A percentile compares a stretch with the other conserved stretches of the same genome.
Evolutionary conservation across 2,329 filamentous ascomycete species (phyloP).

Genomic region (Penicillium sp.): DNA sequence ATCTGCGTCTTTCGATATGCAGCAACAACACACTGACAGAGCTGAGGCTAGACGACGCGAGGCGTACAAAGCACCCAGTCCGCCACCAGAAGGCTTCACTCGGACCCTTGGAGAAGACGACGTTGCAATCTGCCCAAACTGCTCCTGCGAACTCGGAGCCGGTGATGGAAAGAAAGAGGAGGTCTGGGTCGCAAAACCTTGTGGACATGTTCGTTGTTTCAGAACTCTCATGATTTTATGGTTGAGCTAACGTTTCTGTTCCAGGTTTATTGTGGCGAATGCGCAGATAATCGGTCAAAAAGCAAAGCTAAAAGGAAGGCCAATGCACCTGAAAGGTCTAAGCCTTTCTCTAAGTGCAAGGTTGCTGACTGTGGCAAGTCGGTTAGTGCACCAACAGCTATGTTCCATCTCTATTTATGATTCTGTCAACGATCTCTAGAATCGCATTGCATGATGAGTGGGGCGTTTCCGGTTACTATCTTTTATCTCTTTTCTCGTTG

Average conservation of each 20-base stretch:
- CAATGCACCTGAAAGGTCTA: conserved; percentile 27
- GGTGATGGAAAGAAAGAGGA: conserved; percentile 72
- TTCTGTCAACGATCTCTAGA: conserved; percentile 1
- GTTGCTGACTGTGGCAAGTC: conserved; percentile 43
- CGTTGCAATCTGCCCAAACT: conserved; percentile 80
- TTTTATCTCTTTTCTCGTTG: conserved; percentile 11
- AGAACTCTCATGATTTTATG: not conserved
- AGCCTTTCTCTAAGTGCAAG: conserved; percentile 46
- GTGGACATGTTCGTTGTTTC: conserved; percentile 74
- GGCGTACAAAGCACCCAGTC: conserved; percentile 62
- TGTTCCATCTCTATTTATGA: conserved; percentile 52
- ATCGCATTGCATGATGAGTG: conserved; percentile 17
- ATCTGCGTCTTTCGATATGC: conserved; percentile 10
- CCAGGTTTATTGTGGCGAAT: conserved; percentile 52
- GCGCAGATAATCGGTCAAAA: conserved; percentile 41
- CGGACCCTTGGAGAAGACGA: conserved; percentile 71
- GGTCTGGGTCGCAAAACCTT: conserved; percentile 88
- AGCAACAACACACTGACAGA: not conserved
- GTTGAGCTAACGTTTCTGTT: conserved; percentile 5
- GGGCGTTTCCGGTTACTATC: conserved; percentile 16
- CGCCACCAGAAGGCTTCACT: conserved; percentile 75
- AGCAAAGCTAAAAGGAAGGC: conserved; percentile 34
- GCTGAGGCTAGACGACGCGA: conserved; percentile 16
- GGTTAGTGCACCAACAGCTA: conserved; percentile 39
- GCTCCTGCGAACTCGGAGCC: conserved; percentile 77